Conservation (phyloP, 371 early-diverging fungal genomes). For the Coemansia sp. region DNA sequence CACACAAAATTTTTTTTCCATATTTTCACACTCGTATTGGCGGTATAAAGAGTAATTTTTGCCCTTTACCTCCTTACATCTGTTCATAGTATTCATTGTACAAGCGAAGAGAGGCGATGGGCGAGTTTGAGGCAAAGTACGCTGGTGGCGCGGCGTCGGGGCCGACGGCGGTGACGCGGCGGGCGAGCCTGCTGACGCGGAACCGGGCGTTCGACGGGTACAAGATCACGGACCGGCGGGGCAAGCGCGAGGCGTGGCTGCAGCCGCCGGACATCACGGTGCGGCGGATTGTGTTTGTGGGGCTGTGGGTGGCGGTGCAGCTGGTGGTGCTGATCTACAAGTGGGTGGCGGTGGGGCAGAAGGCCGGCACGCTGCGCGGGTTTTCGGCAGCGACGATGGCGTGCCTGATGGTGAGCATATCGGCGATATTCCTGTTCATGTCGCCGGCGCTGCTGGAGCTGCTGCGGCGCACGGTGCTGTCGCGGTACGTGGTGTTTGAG, state of each 20-base stretch:
- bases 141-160: neutral
- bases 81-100: neutral
- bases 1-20: neutral
- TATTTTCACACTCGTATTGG: neutral
- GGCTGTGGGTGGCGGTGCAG: slow-evolving; percentile 46
- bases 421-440: slow-evolving; percentile 53
- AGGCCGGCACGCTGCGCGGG: slow-evolving; percentile 18
- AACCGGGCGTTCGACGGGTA: slow-evolving; percentile 49
- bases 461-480: slow-evolving; percentile 57
- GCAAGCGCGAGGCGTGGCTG: neutral
- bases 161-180: slow-evolving; percentile 18
- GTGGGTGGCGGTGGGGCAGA: slow-evolving; percentile 30
- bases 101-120: neutral
- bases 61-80: neutral
- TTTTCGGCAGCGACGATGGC: slow-evolving; percentile 24
- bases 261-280: slow-evolving; percentile 44
- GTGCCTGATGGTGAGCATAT: slow-evolving; percentile 42
- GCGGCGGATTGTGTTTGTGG: slow-evolving; percentile 39
- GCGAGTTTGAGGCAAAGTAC: slow-evolving; percentile 3
- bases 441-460: slow-evolving; percentile 51
- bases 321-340: slow-evolving; percentile 23
- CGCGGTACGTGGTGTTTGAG: slow-evolving; percentile 63
- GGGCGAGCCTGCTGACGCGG: slow-evolving; percentile 41
- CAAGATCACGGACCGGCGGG: slow-evolving; percentile 24
- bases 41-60: neutral